Conservation (phyloP, 768 basidiomycete species). For the Leccinum aurantiacum region DNA sequence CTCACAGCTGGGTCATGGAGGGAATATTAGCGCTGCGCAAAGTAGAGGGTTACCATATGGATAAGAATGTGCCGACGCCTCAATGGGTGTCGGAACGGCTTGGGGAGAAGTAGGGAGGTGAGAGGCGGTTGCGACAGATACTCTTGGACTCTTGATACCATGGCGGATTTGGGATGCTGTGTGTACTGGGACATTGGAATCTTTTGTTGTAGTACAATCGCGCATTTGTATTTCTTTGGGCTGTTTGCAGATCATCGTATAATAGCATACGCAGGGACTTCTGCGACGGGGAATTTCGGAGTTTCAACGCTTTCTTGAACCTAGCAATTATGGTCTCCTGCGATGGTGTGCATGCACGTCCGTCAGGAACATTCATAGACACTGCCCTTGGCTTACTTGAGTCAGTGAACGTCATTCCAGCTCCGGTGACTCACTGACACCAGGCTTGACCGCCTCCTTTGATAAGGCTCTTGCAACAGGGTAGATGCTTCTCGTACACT, state of each 20-base stretch:
- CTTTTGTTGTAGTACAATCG: constrained; percentile 10
- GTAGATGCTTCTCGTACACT: neutral
- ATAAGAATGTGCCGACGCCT: constrained; percentile 31
- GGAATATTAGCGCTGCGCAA: constrained; percentile 30
- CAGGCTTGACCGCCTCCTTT: constrained; percentile 5
- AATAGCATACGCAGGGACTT: constrained; percentile 8
- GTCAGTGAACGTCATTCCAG: constrained; percentile 15
- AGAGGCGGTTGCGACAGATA: constrained; percentile 8
- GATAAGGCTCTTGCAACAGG: constrained; percentile 8
- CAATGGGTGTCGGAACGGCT: constrained; percentile 33
- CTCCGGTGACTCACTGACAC: constrained; percentile 20
- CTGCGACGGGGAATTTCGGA: constrained; percentile 15
- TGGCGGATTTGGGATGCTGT: constrained; percentile 14
- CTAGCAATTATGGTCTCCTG: constrained; percentile 20
- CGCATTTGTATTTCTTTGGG: constrained; percentile 26
- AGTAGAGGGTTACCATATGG: constrained; percentile 29
- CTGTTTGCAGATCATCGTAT: constrained; percentile 17
- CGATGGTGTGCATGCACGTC: neutral
- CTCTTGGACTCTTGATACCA: constrained; percentile 24
- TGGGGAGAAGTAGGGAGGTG: constrained; percentile 23
- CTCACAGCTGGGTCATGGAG: constrained; percentile 34
- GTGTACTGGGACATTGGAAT: constrained; percentile 23
- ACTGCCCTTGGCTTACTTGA: neutral
- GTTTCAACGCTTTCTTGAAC: constrained; percentile 13
- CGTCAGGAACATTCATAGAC: constrained; percentile 10